Evolutionary conservation across 1,284 basidiomycete genomes (phyloP), one percentile per base, ranked within the genome.

Genomic region (Malassezia sp.): DNA sequence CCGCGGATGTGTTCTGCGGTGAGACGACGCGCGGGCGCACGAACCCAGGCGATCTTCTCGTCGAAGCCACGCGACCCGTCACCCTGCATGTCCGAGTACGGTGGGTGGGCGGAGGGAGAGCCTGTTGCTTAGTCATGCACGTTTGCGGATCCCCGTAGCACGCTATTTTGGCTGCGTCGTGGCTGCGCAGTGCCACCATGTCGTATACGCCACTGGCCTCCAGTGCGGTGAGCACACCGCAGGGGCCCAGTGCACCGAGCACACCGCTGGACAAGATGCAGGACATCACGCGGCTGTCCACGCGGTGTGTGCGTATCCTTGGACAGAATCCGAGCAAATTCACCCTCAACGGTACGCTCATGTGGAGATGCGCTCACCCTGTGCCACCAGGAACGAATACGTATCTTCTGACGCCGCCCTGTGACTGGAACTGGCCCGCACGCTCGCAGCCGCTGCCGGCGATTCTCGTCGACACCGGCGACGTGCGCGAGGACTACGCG

Each of bases 321-420:
- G 75, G 74, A 0, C 74, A 90, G 79, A 93, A 93, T 63, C 87
- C 88, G 5, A 84, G 87, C 3, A 81, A 84, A 53, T 90, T 86
- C 71, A 91, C 89, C 0, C 75, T 95, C 1, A 85, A 91, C 76
- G 88, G 85, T 79, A 37, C 11, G 41, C 23, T n/a, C 14, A 9
- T 24, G 23, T 24, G n/a, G 24, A 2, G 12, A 9, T 37, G 18
- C 17, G n/a, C 30, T 27, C 36, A 24, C 8, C 22, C 17, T 22
- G 9, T 21, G 24, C 15, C 20, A 14, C 11, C 54, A 29, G 87
- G 87, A 15, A 96, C 90, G 1, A 95, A 95, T 67, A 91, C 87
- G 1, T 96, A 95, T 67, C 76, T 96, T 50, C 69, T 95, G 26
- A 46, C 52, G 17, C 57, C 56, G 5, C 49, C 54, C 9, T 42